Conservation (phyloP, 2,329 filamentous ascomycete genomes). For the Penicillium olsonii region DNA sequence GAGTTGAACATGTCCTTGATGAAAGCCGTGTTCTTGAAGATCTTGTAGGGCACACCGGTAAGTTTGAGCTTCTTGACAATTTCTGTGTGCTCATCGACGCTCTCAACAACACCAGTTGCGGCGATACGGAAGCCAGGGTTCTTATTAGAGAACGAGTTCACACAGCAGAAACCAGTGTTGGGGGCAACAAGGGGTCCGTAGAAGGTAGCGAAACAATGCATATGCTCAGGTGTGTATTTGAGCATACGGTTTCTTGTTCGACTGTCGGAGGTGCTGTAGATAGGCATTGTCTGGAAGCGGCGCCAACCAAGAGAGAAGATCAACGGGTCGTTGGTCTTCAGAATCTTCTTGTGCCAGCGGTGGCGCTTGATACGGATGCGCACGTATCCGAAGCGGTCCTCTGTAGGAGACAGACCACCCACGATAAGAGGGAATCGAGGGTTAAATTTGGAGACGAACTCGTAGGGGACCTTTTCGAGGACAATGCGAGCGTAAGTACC, state of each 20-base stretch:
- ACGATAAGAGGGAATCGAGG: slow-evolving; percentile 81
- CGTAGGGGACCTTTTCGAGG: slow-evolving; percentile 82
- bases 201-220: slow-evolving; percentile 97
- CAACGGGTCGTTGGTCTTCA: slow-evolving; percentile 96
- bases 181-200: slow-evolving; percentile 94
- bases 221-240: slow-evolving; percentile 98
- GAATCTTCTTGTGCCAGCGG: slow-evolving; percentile 98
- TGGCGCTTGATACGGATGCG: slow-evolving; percentile 97
- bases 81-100: slow-evolving; percentile 91
- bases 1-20: slow-evolving; percentile 98
- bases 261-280: slow-evolving; percentile 94
- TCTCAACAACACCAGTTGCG: slow-evolving; percentile 89
- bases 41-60: slow-evolving; percentile 90
- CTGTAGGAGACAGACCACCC: slow-evolving; percentile 87
- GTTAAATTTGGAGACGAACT: slow-evolving; percentile 83
- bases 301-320: slow-evolving; percentile 98
- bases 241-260: slow-evolving; percentile 94
- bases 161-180: slow-evolving; percentile 92
- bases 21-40: slow-evolving; percentile 99
- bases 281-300: slow-evolving; percentile 85
- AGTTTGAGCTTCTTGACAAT: slow-evolving; percentile 99
- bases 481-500: slow-evolving; percentile 93
- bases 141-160: slow-evolving; percentile 82
- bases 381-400: slow-evolving; percentile 93
- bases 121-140: slow-evolving; percentile 91